These are phyloP conservation scores for Penicillium cataractarum DNA, from an alignment of 495 filamentous ascomycete genomes.

Conservation along the genomic window DNA sequence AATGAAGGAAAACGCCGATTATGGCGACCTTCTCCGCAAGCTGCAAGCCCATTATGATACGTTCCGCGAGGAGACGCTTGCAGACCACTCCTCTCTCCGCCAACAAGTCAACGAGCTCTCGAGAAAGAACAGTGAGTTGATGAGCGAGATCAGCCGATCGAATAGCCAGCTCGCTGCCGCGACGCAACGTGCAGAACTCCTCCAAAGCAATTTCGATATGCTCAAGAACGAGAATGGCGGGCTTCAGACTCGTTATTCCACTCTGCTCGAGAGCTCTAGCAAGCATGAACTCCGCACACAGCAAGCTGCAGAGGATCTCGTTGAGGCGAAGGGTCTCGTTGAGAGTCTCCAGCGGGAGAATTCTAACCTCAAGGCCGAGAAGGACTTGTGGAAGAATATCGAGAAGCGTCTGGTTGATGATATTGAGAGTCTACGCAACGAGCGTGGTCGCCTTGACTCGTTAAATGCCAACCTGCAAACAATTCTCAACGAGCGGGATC, in stretches of 20 bases:
- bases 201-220: slow-evolving; percentile 84
- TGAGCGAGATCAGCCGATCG: slow-evolving; percentile 75
- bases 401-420: slow-evolving; percentile 85
- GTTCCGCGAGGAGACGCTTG: slow-evolving; percentile 80
- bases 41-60: slow-evolving; percentile 88
- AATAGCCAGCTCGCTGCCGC: slow-evolving; percentile 81
- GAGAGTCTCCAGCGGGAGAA: slow-evolving; percentile 91
- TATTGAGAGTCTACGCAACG: slow-evolving; percentile 80
- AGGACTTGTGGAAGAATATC: slow-evolving; percentile 87
- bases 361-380: slow-evolving; percentile 91
- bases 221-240: slow-evolving; percentile 82
- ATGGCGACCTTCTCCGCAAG: slow-evolving; percentile 74
- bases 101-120: slow-evolving; percentile 84
- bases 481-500: slow-evolving; percentile 86
- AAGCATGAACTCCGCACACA: slow-evolving; percentile 89
- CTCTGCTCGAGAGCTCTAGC: slow-evolving; percentile 76
- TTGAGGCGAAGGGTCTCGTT: slow-evolving; percentile 77
- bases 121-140: slow-evolving; percentile 75
- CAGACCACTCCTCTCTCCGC: slow-evolving; percentile 77
- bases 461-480: slow-evolving; percentile 80
- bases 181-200: slow-evolving; percentile 81
- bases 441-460: slow-evolving; percentile 77
- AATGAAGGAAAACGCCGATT: slow-evolving; percentile 57
- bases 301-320: slow-evolving; percentile 88
- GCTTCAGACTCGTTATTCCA: slow-evolving; percentile 76